A percentile compares a stretch with the other conserved stretches of the same genome.
These are phyloP conservation scores for Endothia cerciana DNA, from an alignment of 2,329 filamentous ascomycete species.

Conservation along the genomic window DNA sequence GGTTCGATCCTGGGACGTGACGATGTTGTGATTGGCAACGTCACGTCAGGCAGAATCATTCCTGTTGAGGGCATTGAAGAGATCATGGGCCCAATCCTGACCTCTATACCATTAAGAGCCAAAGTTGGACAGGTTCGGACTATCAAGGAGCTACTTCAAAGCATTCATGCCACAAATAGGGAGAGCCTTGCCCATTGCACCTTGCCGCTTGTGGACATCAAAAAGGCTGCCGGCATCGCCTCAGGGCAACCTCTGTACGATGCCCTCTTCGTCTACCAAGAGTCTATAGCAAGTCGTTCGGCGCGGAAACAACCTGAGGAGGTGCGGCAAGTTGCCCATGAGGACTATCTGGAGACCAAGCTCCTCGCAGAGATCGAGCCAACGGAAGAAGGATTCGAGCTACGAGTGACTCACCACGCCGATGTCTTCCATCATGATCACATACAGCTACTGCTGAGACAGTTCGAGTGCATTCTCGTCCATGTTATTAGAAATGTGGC, in stretches of 20 bases:
- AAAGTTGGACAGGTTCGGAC: slow-evolving; percentile 56
- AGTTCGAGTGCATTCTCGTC: slow-evolving; percentile 59
- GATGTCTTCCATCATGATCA: slow-evolving; percentile 57
- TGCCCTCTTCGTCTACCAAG: slow-evolving; percentile 82
- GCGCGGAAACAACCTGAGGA: slow-evolving; percentile 25
- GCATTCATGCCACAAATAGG: slow-evolving; percentile 68
- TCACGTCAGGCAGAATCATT: slow-evolving; percentile 81
- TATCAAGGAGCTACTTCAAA: slow-evolving; percentile 63
- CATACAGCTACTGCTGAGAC: slow-evolving; percentile 58
- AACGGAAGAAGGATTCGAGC: slow-evolving; percentile 42
- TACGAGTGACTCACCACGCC: slow-evolving; percentile 53
- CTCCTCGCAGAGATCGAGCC: slow-evolving; percentile 80
- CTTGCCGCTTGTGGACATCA: slow-evolving; percentile 71
- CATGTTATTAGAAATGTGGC: slow-evolving; percentile 37
- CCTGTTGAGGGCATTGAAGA: slow-evolving; percentile 71
- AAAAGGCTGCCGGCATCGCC: slow-evolving; percentile 58
- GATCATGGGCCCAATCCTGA: slow-evolving; percentile 79
- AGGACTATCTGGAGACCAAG: slow-evolving; percentile 76
- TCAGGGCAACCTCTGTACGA: slow-evolving; percentile 70
- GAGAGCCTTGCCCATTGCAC: slow-evolving; percentile 65
- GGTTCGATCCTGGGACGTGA: slow-evolving; percentile 63
- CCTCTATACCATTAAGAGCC: slow-evolving; percentile 73
- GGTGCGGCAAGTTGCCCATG: slow-evolving; percentile 61
- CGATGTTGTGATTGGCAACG: slow-evolving; percentile 76
- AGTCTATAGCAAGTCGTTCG: slow-evolving; percentile 57